phyloP scores from a whole-genome alignment of 169 alveolate species.

The Cryptosporidium ryanae region DNA sequence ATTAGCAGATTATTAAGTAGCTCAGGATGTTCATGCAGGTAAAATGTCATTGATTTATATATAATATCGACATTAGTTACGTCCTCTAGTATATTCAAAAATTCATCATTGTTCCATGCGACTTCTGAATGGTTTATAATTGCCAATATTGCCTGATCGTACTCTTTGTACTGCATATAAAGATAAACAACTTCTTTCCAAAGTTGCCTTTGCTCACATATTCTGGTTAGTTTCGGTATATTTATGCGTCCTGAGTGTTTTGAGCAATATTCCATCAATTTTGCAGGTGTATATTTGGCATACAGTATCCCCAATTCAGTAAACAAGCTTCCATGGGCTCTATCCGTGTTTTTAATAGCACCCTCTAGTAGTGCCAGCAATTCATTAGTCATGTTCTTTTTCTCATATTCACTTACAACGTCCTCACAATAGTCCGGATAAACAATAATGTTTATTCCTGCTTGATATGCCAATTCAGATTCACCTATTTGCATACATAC shows the following conservation, averaged over 20 bases:
- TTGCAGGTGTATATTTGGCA: slow-evolving; percentile 97
- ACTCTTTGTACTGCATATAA: slow-evolving; percentile 95
- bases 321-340: slow-evolving; percentile 92
- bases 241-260: slow-evolving; percentile 85
- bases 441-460: slow-evolving; percentile 95
- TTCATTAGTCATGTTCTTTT: slow-evolving; percentile 91
- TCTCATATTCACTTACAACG: slow-evolving; percentile 92
- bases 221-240: slow-evolving; percentile 94
- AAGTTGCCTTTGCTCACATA: slow-evolving; percentile 89
- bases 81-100: slow-evolving; percentile 87
- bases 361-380: slow-evolving; percentile 89
- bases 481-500: slow-evolving; percentile 80
- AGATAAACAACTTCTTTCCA: slow-evolving; percentile 97
- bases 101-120: slow-evolving; percentile 96
- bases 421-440: slow-evolving; percentile 99
- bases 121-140: slow-evolving; percentile 97
- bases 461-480: slow-evolving; percentile 92
- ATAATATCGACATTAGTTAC: slow-evolving; percentile 95
- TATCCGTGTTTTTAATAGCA: slow-evolving; percentile 81
- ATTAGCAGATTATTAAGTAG: slow-evolving; percentile 91
- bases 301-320: slow-evolving; percentile 99
- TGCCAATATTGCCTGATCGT: slow-evolving; percentile 94
- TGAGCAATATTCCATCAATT: slow-evolving; percentile 95
- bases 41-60: slow-evolving; percentile 97
- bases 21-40: slow-evolving; percentile 98